A percentile compares a stretch with the other conserved stretches of the same genome.
Evolutionary conservation across 192 early-diverging fungal genomes (phyloP).

Genomic region (Entrophospora sp.): DNA sequence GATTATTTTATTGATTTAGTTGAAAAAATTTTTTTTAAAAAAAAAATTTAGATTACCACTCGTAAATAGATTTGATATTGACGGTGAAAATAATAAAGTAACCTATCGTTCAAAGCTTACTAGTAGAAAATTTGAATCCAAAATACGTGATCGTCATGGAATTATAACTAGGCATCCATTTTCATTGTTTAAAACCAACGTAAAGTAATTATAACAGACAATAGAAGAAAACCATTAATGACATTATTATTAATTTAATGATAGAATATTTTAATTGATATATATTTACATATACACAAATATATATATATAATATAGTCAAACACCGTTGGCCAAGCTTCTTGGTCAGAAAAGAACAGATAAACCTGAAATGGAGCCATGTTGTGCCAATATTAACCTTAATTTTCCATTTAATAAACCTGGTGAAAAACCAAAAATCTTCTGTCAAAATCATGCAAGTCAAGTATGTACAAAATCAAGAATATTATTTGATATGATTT

Average conservation of each 20-base stretch:
- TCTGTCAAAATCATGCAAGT: constrained; percentile 60
- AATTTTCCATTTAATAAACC: constrained; percentile 44
- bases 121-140: constrained; percentile 49
- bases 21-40: no score
- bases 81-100: constrained; percentile 45
- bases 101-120: constrained; percentile 52
- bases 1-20: not conserved
- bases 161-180: constrained; percentile 56
- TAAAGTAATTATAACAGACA: constrained; percentile 38
- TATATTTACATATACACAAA: no score
- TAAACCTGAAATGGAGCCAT: constrained; percentile 60
- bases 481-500: constrained; percentile 1
- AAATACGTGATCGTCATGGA: constrained; percentile 65
- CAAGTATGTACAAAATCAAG: constrained; percentile 31
- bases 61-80: constrained; percentile 59
- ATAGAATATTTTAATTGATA: not conserved
- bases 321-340: constrained; percentile 57
- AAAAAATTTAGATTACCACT: constrained; percentile 51
- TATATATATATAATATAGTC: constrained; percentile 17
- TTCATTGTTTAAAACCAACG: constrained; percentile 54
- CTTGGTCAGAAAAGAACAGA: constrained; percentile 43
- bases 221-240: no score
- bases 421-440: constrained; percentile 54
- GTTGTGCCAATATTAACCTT: constrained; percentile 49
- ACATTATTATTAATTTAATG: not conserved